A percentile compares a stretch with the other conserved stretches of the same genome.
phyloP scores from a whole-genome alignment of 768 basidiomycete species.

The Suillus decipiens region DNA sequence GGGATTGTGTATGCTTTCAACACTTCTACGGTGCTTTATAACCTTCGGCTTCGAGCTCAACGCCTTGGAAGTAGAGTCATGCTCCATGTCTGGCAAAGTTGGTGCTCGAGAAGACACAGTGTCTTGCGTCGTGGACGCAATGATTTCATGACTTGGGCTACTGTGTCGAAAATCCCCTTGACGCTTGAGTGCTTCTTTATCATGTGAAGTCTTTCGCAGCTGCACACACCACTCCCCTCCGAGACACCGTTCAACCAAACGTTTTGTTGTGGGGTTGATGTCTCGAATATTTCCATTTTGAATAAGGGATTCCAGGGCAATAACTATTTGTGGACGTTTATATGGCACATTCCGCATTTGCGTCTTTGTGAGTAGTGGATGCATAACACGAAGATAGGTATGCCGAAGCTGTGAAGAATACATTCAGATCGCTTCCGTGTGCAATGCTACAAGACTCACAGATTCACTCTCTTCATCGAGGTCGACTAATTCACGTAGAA shows the following conservation, averaged over 20 bases:
- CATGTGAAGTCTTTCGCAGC: slow-evolving; percentile 45
- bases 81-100: slow-evolving; percentile 18
- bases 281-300: slow-evolving; percentile 77
- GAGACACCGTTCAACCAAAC: slow-evolving; percentile 91
- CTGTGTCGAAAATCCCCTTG: slow-evolving; percentile 34
- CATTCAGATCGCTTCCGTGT: neutral
- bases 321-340: slow-evolving; percentile 89
- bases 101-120: slow-evolving; percentile 20
- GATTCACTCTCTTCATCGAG: slow-evolving; percentile 94
- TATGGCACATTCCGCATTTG: slow-evolving; percentile 85
- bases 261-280: slow-evolving; percentile 81
- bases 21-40: slow-evolving; percentile 67
- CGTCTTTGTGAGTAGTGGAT: slow-evolving; percentile 92
- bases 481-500: slow-evolving; percentile 90
- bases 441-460: slow-evolving; percentile 46
- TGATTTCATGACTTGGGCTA: slow-evolving; percentile 47
- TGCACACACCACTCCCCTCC: slow-evolving; percentile 85
- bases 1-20: slow-evolving; percentile 51
- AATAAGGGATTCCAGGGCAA: slow-evolving; percentile 75
- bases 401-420: slow-evolving; percentile 66
- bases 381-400: slow-evolving; percentile 94
- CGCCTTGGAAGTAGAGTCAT: slow-evolving; percentile 20
- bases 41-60: slow-evolving; percentile 40
- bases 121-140: slow-evolving; percentile 41
- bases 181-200: slow-evolving; percentile 28